Evolutionary conservation across 164 flowering plant genomes (phyloP), one percentile per base, ranked within the genome.

Genomic region (Annona squamosa): DNA sequence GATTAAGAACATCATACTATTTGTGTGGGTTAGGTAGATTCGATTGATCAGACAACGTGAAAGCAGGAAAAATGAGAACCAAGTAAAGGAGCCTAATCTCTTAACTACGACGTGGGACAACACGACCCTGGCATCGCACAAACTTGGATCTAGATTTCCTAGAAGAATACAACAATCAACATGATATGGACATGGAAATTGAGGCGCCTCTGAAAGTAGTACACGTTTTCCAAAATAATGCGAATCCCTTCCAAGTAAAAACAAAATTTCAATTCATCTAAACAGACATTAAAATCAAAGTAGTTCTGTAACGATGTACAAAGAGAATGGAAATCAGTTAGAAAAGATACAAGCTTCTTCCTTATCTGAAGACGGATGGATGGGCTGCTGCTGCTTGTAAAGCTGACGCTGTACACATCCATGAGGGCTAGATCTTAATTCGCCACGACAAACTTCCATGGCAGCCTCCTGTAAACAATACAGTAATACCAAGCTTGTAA

Each of bases 361-460:
- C 72, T 78, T 78, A 66, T 66, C 68, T 66, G 48, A 7, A n/a
- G 2, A 37, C 16, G 68, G 59, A 16, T 52, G 59, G 59, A n/a
- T 26, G 37, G 37, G 37, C 37, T 26, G 37, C 37, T 26, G 37
- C 13, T 10, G 59, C 59, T 65, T 57, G 52, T 69, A 68, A 57
- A 5, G 62, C 41, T 52, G 79, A 71, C 72, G 74, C 82, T 80
- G 79, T 80, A 80, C 79, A 80, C 79, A 80, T 68, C 79, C 72
- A 77, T 37, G 62, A 65, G 56, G 65, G 62, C 72, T 45, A 70
- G 16, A 9, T 46, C 41, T 46, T 6, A 16, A 52, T 5, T 57
- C 46, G 46, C 69, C 57, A 71, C 70, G 44, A 46, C 7, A 42
- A 47, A 71, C 75, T 74, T 74, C 70, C 26, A 68, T 66, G 48